Conservation (phyloP, 768 basidiomycete genomes). For the Tylopilus rubrobrunneus region DNA sequence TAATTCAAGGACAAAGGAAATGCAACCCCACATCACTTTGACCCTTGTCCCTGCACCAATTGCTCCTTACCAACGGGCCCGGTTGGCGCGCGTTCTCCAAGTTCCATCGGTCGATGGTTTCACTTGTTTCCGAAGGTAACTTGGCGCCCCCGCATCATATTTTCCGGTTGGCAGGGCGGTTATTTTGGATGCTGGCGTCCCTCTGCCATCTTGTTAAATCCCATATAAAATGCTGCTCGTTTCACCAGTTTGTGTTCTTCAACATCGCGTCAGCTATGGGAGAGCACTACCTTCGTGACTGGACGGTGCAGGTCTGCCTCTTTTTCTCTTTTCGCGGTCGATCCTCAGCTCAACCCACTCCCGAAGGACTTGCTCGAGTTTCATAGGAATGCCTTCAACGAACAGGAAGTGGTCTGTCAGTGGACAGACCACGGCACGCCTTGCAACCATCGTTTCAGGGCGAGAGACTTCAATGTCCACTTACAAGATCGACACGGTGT, state of each 20-base stretch:
- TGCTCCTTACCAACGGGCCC: not conserved
- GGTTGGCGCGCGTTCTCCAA: not conserved
- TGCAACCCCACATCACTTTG: too few species aligned
- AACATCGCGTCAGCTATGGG: not conserved
- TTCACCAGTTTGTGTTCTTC: not conserved
- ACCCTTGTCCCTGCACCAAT: not conserved
- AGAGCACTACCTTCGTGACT: not conserved
- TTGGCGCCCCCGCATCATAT: not conserved
- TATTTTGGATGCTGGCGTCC: not conserved
- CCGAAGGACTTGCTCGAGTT: conserved; percentile 5
- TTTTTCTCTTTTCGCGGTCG: too few species aligned
- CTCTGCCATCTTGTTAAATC: not conserved
- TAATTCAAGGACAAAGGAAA: not conserved
- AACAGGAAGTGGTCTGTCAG: not conserved
- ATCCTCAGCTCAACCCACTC: not conserved
- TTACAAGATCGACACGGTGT: conserved; percentile 3
- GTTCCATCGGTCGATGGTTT: not conserved
- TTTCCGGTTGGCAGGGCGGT: not conserved
- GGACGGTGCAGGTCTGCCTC: not conserved
- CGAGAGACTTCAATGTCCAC: conserved; percentile 4
- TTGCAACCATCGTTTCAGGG: not conserved
- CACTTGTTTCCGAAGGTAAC: not conserved
- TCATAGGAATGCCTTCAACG: not conserved
- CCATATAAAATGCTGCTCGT: conserved; percentile 6
- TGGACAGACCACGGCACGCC: not conserved